A percentile compares a stretch with the other conserved stretches of the same genome.
These are phyloP conservation scores for Suzukiozyma palmioleophila DNA, from an alignment of 1,139 yeast genomes.

Conservation along the genomic window DNA sequence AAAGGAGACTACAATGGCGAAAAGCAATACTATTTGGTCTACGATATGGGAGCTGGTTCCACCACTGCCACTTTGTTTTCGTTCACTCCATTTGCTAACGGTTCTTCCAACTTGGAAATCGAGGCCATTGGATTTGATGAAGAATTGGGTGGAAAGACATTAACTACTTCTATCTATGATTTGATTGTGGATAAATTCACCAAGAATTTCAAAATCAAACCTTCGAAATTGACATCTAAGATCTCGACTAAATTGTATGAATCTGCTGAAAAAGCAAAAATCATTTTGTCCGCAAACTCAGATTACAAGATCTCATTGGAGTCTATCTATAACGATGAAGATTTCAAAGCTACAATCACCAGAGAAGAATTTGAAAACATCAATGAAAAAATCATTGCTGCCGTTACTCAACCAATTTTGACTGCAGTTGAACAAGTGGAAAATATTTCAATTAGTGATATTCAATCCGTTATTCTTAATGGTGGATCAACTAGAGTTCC, in stretches of 20 bases:
- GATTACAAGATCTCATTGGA: slow-evolving; percentile 76
- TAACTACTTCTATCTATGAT: slow-evolving; percentile 63
- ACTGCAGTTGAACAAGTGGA: slow-evolving; percentile 40
- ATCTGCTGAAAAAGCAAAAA: slow-evolving; percentile 84
- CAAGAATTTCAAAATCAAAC: slow-evolving; percentile 32
- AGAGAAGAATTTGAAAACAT: slow-evolving; percentile 75
- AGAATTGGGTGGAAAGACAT: slow-evolving; percentile 66
- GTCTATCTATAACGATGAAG: slow-evolving; percentile 63
- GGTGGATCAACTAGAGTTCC: slow-evolving; percentile 97
- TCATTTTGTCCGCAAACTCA: slow-evolving; percentile 78
- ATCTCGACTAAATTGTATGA: slow-evolving; percentile 67
- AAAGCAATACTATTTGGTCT: slow-evolving; percentile 64
- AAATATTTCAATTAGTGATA: slow-evolving; percentile 26
- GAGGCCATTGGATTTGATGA: slow-evolving; percentile 70
- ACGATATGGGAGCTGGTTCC: slow-evolving; percentile 92
- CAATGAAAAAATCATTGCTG: slow-evolving; percentile 38
- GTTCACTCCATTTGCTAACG: slow-evolving; percentile 41
- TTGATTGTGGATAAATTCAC: slow-evolving; percentile 57
- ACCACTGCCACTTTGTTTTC: slow-evolving; percentile 83
- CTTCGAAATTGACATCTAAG: slow-evolving; percentile 44
- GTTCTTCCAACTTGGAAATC: slow-evolving; percentile 47
- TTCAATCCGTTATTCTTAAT: slow-evolving; percentile 70
- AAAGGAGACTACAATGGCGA: slow-evolving; percentile 28
- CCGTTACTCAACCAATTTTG: slow-evolving; percentile 52
- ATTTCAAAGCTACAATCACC: slow-evolving; percentile 60